Evolutionary conservation across 768 basidiomycete genomes (phyloP).

Genomic region (Tulasnella sp.): DNA sequence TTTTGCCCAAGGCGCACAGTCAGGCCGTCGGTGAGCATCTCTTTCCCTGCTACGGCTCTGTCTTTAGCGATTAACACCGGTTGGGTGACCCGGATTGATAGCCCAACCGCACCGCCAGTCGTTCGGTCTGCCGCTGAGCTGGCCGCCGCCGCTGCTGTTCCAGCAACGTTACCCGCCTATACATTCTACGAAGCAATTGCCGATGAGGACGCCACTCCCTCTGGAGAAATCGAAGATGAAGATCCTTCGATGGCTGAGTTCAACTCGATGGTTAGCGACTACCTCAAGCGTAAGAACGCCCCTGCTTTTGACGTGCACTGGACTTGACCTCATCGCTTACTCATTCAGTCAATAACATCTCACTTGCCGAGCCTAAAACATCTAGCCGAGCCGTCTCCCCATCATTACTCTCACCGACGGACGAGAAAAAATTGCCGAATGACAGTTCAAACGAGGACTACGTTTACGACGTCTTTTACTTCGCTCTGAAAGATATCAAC

Average conservation of each 20-base stretch:
- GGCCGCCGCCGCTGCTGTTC: not conserved
- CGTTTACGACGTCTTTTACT: constrained; percentile 29
- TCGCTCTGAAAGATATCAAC: not conserved
- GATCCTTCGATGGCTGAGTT: constrained; percentile 19
- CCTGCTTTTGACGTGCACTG: not conserved
- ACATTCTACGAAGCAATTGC: constrained; percentile 22
- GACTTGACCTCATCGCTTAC: not conserved
- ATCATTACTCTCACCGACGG: not conserved
- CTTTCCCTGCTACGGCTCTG: not conserved
- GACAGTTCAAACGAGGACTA: constrained; percentile 11
- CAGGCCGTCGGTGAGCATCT: not conserved
- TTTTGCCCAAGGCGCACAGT: not conserved
- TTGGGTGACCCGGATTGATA: not conserved
- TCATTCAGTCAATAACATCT: constrained; percentile 17
- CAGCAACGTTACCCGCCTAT: constrained; percentile 4
- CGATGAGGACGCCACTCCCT: not conserved
- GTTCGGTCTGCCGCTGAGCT: constrained; percentile 2
- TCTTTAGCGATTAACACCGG: not conserved
- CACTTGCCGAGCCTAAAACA: not conserved
- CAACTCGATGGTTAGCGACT: constrained; percentile 24
- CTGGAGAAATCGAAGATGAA: not conserved
- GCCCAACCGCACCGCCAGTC: constrained; percentile 11
- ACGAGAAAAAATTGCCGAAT: not conserved
- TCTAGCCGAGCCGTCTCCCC: not conserved
- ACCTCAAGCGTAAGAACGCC: constrained; percentile 14